A percentile compares a stretch with the other conserved stretches of the same genome.
These are phyloP conservation scores for Pyrenophora graminea DNA, from an alignment of 2,329 filamentous ascomycete species.

Conservation along the genomic window DNA sequence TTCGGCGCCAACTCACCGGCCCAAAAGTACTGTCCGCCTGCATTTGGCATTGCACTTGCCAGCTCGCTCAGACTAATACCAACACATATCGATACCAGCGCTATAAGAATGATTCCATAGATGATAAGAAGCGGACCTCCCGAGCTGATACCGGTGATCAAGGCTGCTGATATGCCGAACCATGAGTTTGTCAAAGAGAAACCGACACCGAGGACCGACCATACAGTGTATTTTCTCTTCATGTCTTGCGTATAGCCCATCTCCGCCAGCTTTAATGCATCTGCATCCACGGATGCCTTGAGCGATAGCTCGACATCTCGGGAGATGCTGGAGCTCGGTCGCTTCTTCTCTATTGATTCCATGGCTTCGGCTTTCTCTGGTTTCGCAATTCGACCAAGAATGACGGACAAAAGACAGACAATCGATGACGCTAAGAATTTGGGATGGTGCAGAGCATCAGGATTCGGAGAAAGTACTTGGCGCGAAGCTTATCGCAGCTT, in stretches of 20 bases:
- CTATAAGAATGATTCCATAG: slow-evolving; percentile 56
- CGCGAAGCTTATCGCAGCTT: slow-evolving; percentile 12
- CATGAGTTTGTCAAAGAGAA: slow-evolving; percentile 59
- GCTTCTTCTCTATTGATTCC: slow-evolving; percentile 20
- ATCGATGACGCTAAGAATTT: not conserved
- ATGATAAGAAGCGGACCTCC: slow-evolving; percentile 56
- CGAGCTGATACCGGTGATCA: slow-evolving; percentile 57
- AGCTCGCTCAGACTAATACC: slow-evolving; percentile 54
- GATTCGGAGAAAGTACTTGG: slow-evolving; percentile 8
- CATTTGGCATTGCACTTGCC: slow-evolving; percentile 55
- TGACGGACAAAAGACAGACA: not conserved
- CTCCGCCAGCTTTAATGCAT: slow-evolving; percentile 51
- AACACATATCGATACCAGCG: slow-evolving; percentile 52
- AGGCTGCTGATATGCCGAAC: slow-evolving; percentile 56
- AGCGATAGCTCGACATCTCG: slow-evolving; percentile 15
- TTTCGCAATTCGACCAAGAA: not conserved
- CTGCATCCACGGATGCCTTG: slow-evolving; percentile 34
- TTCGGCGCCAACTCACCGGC: slow-evolving; percentile 54
- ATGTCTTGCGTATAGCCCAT: slow-evolving; percentile 57
- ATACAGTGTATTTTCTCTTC: slow-evolving; percentile 54
- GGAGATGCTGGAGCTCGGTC: slow-evolving; percentile 9
- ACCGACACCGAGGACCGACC: slow-evolving; percentile 56
- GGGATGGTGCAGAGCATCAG: not conserved
- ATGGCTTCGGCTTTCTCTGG: slow-evolving; percentile 1
- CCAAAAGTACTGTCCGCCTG: slow-evolving; percentile 59